A percentile compares a stretch with the other conserved stretches of the same genome.
These are phyloP conservation scores for Mucor piriformis DNA, from an alignment of 371 early-diverging fungal species.

Conservation along the genomic window DNA sequence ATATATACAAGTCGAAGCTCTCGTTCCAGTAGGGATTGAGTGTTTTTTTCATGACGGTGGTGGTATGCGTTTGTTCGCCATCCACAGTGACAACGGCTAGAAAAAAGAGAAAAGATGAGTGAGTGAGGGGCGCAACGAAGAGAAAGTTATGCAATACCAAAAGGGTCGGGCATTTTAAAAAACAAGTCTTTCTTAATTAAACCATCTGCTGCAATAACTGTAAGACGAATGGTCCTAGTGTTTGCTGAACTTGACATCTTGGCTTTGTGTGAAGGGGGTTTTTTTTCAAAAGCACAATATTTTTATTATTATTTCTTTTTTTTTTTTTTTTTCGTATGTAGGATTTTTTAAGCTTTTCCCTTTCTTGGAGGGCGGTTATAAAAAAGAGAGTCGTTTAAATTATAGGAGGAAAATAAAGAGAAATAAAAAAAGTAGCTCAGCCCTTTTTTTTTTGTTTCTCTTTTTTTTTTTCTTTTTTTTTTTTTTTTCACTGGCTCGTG, in stretches of 20 bases:
- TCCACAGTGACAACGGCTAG: slow-evolving; percentile 89
- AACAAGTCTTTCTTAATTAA: slow-evolving; percentile 91
- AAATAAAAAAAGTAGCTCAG: slow-evolving; percentile 11
- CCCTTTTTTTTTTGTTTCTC: neutral
- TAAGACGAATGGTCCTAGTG: slow-evolving; percentile 47
- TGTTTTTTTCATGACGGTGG: slow-evolving; percentile 77
- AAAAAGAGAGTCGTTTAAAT: no score
- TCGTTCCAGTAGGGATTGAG: slow-evolving; percentile 86
- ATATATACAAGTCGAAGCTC: slow-evolving; percentile 69
- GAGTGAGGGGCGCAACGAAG: no score
- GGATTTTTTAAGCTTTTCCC: no score
- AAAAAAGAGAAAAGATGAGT: slow-evolving; percentile 60
- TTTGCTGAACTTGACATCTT: slow-evolving; percentile 38
- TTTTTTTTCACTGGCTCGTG: no score
- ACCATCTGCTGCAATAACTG: slow-evolving; percentile 92
- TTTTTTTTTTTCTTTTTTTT: neutral
- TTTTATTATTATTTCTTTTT: neutral
- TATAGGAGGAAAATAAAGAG: slow-evolving; percentile 1
- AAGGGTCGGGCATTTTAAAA: slow-evolving; percentile 57
- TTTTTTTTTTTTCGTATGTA: neutral
- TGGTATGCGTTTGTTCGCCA: slow-evolving; percentile 88
- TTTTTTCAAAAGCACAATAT: neutral
- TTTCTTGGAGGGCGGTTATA: no score
- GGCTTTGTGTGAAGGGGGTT: no score
- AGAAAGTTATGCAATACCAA: slow-evolving; percentile 63